These are phyloP conservation scores for Purpureocillium takamizusanense DNA, from an alignment of 2,329 filamentous ascomycete genomes.

Conservation along the genomic window DNA sequence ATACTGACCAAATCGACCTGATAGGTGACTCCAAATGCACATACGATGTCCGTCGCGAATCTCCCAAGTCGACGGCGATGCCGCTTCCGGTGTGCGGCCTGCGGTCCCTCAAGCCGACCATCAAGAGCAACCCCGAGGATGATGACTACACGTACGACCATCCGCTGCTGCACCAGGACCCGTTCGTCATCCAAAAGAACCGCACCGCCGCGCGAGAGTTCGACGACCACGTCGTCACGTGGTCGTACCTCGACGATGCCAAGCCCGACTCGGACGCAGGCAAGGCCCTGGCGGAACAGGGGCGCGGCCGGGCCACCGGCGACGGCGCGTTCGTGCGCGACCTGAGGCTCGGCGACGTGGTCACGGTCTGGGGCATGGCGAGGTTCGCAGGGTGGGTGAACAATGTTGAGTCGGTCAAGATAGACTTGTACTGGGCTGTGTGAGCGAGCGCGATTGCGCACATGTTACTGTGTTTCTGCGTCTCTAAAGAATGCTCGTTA, in stretches of 20 bases:
- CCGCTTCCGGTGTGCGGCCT: slow-evolving; percentile 24
- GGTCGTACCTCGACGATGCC: slow-evolving; percentile 42
- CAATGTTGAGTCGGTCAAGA: slow-evolving; percentile 34
- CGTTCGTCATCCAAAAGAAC: slow-evolving; percentile 41
- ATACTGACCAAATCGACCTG: neutral
- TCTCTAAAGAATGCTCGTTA: no score
- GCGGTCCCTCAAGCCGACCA: slow-evolving; percentile 24
- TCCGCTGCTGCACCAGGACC: slow-evolving; percentile 20
- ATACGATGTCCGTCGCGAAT: slow-evolving; percentile 17
- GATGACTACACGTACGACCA: slow-evolving; percentile 25
- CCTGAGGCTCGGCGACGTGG: slow-evolving; percentile 49
- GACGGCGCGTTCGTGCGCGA: slow-evolving; percentile 47
- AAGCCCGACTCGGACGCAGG: slow-evolving; percentile 31
- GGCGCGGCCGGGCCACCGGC: slow-evolving; percentile 40
- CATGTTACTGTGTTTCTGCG: no score
- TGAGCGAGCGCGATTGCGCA: no score
- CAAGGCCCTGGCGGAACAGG: slow-evolving; percentile 26
- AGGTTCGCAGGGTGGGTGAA: slow-evolving; percentile 49
- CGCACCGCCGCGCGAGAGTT: slow-evolving; percentile 21
- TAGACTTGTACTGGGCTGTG: slow-evolving; percentile 52
- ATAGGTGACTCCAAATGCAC: slow-evolving; percentile 20
- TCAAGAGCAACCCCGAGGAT: slow-evolving; percentile 8
- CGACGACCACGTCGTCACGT: slow-evolving; percentile 39
- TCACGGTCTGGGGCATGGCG: slow-evolving; percentile 53
- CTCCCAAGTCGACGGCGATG: slow-evolving; percentile 9